Percentiles rank a stretch among this genome's conserved stretches.
These are phyloP conservation scores for Sicyos baderoa DNA, from an alignment of 306 rosid species.

Conservation along the genomic window DNA sequence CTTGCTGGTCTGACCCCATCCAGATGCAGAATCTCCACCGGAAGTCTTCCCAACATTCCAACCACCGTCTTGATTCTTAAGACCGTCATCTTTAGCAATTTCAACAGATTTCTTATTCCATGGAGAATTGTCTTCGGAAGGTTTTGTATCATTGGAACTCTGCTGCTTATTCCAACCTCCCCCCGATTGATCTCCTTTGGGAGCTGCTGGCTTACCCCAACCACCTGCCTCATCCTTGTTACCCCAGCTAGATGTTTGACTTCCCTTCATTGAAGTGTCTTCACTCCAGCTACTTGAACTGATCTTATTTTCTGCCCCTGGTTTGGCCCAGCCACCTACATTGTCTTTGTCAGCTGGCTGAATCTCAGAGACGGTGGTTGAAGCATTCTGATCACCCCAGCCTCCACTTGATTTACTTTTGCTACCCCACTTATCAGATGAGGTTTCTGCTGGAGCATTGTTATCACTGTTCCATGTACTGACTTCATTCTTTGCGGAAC, in stretches of 20 bases:
- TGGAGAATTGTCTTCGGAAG: slow-evolving; percentile 1
- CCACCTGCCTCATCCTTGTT: slow-evolving; percentile 20
- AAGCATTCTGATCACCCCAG: slow-evolving; percentile 18
- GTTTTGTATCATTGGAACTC: slow-evolving; percentile 6
- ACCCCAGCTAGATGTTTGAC: slow-evolving; percentile 16
- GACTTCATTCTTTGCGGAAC: slow-evolving; percentile 22
- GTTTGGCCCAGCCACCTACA: slow-evolving; percentile 13
- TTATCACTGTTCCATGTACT: slow-evolving; percentile 31
- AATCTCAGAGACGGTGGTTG: slow-evolving; percentile 10
- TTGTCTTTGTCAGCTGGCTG: slow-evolving; percentile 13
- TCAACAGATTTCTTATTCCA: slow-evolving; percentile 27
- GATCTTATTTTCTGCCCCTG: slow-evolving; percentile 14
- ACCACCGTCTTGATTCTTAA: slow-evolving; percentile 22
- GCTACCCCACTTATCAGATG: slow-evolving; percentile 17
- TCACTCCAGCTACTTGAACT: slow-evolving; percentile 18
- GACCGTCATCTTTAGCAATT: neutral
- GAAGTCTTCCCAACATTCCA: slow-evolving; percentile 21
- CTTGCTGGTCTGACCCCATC: slow-evolving; percentile 27
- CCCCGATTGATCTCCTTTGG: slow-evolving; percentile 7
- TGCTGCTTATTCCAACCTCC: slow-evolving; percentile 1
- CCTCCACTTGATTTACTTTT: slow-evolving; percentile 18
- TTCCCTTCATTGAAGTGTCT: slow-evolving; percentile 3
- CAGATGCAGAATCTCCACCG: slow-evolving; percentile 20
- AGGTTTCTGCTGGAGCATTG: slow-evolving; percentile 16
- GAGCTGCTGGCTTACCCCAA: slow-evolving; percentile 17